Percentiles rank a stretch among this genome's conserved stretches.
Evolutionary conservation across 2,329 filamentous ascomycete species (phyloP).

Genomic region (Karstenula rhodostoma): DNA sequence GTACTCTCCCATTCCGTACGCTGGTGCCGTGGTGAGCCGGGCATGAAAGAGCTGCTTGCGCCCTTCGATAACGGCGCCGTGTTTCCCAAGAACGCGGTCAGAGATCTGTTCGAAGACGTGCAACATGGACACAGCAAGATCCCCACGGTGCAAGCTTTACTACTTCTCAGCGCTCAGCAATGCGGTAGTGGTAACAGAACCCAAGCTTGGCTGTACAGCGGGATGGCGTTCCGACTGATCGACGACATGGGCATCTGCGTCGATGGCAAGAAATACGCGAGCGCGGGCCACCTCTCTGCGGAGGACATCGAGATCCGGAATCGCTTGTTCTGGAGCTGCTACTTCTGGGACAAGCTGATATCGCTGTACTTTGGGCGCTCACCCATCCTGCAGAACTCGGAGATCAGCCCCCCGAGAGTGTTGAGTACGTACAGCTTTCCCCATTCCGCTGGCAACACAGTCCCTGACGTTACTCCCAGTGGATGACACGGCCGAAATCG

Average conservation of each 20-base stretch:
- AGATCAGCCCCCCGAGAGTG: constrained; percentile 20
- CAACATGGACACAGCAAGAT: constrained; percentile 18
- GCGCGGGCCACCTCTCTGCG: constrained; percentile 17
- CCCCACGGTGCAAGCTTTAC: constrained; percentile 20
- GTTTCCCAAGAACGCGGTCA: constrained; percentile 16
- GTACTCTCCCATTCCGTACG: constrained; percentile 23
- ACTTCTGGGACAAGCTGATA: constrained; percentile 26
- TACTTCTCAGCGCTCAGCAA: constrained; percentile 21
- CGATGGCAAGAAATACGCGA: constrained; percentile 20
- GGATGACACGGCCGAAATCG: constrained; percentile 23
- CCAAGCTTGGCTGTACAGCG: constrained; percentile 24
- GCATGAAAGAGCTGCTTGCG: constrained; percentile 18
- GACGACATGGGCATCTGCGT: constrained; percentile 24
- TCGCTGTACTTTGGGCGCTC: constrained; percentile 22
- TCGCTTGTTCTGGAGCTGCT: constrained; percentile 26
- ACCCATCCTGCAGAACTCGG: constrained; percentile 18
- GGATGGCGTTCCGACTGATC: constrained; percentile 23
- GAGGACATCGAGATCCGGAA: constrained; percentile 25
- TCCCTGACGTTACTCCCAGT: constrained; percentile 10
- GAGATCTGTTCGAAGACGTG: constrained; percentile 17
- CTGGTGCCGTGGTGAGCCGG: constrained; percentile 22
- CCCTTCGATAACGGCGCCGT: constrained; percentile 17
- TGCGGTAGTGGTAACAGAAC: constrained; percentile 22
- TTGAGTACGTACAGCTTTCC: constrained; percentile 12
- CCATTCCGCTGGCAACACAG: background rate